Evolutionary conservation across 1,284 basidiomycete genomes (phyloP).

Genomic region (Ganoderma resinaceum): DNA sequence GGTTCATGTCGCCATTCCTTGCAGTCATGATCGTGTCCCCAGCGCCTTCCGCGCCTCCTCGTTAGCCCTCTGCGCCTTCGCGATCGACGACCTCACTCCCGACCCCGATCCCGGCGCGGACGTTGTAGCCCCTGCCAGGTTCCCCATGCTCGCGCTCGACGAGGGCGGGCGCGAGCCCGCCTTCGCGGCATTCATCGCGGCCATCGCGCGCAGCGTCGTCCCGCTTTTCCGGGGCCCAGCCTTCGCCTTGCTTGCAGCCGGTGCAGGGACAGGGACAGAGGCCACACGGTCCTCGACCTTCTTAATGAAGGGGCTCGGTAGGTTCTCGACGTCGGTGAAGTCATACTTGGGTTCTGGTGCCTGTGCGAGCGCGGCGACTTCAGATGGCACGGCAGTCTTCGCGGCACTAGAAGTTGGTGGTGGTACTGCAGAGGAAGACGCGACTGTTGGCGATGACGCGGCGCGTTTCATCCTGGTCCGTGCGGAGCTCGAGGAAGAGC

Average conservation of each 20-base stretch:
- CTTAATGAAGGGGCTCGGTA: conserved; percentile 85
- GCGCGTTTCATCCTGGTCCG: conserved; percentile 26
- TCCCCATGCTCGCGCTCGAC: conserved; percentile 1
- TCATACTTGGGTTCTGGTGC: conserved; percentile 56
- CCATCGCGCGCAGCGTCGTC: conserved; percentile 63
- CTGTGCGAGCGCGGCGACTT: conserved; percentile 22
- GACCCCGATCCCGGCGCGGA: neutral
- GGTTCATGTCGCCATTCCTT: neutral
- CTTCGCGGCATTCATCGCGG: conserved; percentile 64
- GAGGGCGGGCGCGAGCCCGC: conserved; percentile 34
- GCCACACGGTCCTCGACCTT: conserved; percentile 48
- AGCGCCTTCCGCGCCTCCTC: conserved; percentile 61
- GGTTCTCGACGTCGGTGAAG: conserved; percentile 79
- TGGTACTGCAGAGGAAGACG: conserved; percentile 13
- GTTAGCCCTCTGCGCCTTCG: conserved; percentile 52
- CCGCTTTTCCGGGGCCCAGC: conserved; percentile 44
- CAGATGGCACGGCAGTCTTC: neutral
- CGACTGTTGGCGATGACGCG: conserved; percentile 24
- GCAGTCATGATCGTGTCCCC: conserved; percentile 26
- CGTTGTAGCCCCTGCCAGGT: conserved; percentile 10
- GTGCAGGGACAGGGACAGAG: conserved; percentile 4
- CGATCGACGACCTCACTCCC: conserved; percentile 46
- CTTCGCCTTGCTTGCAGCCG: conserved; percentile 12
- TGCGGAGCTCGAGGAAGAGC: conserved; percentile 18
- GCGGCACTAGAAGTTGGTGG: neutral